phyloP scores from a whole-genome alignment of 371 early-diverging fungal genomes.

The Syncephalastrum racemosum region DNA sequence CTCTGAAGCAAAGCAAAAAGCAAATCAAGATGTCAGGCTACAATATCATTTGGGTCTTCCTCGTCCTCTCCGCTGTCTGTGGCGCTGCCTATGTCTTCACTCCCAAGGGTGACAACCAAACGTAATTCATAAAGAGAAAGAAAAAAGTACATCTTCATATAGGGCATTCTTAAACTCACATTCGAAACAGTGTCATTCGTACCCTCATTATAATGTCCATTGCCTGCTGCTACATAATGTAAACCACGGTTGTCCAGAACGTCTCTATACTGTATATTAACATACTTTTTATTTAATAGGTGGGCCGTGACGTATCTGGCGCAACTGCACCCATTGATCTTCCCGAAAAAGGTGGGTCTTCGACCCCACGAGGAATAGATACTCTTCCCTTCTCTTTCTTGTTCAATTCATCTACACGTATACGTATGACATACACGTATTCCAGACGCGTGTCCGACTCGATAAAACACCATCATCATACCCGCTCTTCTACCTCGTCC shows the following conservation, averaged over 20 bases:
- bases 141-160: not conserved
- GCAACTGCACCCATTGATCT: slow-evolving; percentile 70
- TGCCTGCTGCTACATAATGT: slow-evolving; percentile 63
- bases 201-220: slow-evolving; percentile 73
- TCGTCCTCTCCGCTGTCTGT: slow-evolving; percentile 37
- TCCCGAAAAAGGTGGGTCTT: slow-evolving; percentile 65
- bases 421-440: too few species aligned
- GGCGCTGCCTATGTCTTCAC: slow-evolving; percentile 52
- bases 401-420: too few species aligned
- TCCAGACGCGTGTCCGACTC: too few species aligned
- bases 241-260: slow-evolving; percentile 21
- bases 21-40: slow-evolving; percentile 51
- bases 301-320: slow-evolving; percentile 78
- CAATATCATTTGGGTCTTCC: slow-evolving; percentile 54
- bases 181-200: slow-evolving; percentile 51
- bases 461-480: too few species aligned
- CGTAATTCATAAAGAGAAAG: too few species aligned
- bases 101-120: slow-evolving; percentile 62
- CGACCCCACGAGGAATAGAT: slow-evolving; percentile 37
- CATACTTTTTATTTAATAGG: slow-evolving; percentile 35
- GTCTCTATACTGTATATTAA: slow-evolving; percentile 6
- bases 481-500: too few species aligned
- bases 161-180: not conserved
- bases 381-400: too few species aligned
- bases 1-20: too few species aligned